Base-by-base conservation (phyloP, 2,329 filamentous ascomycete species). In the Sclerotinia borealis region DNA sequence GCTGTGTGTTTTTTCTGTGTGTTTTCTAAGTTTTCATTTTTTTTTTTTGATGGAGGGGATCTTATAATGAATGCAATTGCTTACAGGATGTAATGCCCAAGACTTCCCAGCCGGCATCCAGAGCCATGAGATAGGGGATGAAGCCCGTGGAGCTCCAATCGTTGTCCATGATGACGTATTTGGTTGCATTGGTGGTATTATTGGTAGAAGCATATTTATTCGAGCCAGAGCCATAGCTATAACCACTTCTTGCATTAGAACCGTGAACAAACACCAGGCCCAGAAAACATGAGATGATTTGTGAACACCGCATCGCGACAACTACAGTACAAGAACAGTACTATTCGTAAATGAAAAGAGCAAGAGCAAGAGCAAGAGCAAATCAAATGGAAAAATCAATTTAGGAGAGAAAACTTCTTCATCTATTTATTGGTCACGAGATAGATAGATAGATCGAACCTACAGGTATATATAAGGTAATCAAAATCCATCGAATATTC, bases 121-220 rank as follows among this genome's bases (percentile, higher is more conserved):
- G 69, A 15, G 79, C 77, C 61, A 80, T 69, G 4, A 81, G 72
- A 66, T 76, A 79, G 0, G 78, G 76, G 19, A 79, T 76, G 68
- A 79, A 80, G 7, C 74, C 76, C 1, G 73, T 72, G 1, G 76
- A 69, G 45, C 72, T 72, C 78, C 78, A 81, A 70, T 81, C 79
- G 66, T 80, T 62, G 19, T 62, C 60, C 60, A 62, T 56, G n/a
- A 62, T 62, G 19, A 62, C 60, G 31, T 62, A 62, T 56, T 62
- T 62, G 37, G 49, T 58, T 0, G 54, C n/a, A 45, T 58, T 58
- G 5, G 2, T 45, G n/a, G 27, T 10, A 4, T 39, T 13, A 45
- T 58, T 58, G 5, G 2, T 45, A 13, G 27, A 6, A 4, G 39
- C 54, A 22, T 43, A 41, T 10, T 29, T 45, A n/a, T n/a, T n/a